A percentile compares a stretch with the other conserved stretches of the same genome.
Evolutionary conservation across 208 protist genomes (phyloP).

Genomic region (Naegleria fowleri): DNA sequence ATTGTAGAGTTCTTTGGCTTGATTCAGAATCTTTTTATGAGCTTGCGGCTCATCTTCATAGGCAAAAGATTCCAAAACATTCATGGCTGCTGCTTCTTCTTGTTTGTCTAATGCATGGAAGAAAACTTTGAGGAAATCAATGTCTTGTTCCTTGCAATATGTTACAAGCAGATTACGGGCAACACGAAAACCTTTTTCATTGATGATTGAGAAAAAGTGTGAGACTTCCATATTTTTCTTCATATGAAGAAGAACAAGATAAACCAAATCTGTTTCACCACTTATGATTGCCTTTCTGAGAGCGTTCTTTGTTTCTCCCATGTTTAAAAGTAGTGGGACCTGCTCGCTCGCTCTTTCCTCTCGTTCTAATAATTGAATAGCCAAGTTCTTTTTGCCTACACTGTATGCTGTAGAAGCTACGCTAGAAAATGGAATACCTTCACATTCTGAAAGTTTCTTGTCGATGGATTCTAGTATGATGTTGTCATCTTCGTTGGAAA

Average conservation of each 20-base stretch:
- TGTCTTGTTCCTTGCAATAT: slow-evolving; percentile 31
- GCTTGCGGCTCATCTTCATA: neutral
- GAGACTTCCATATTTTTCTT: neutral
- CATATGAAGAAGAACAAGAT: slow-evolving; percentile 14
- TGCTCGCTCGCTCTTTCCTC: slow-evolving; percentile 32
- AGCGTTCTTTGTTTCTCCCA: slow-evolving; percentile 33
- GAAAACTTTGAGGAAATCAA: slow-evolving; percentile 1
- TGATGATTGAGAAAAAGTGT: neutral
- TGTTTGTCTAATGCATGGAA: neutral
- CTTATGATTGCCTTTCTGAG: slow-evolving; percentile 34
- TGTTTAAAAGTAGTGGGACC: slow-evolving; percentile 38
- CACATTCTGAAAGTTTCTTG: slow-evolving; percentile 41
- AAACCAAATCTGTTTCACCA: slow-evolving; percentile 41
- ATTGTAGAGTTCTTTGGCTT: neutral
- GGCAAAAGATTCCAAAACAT: neutral
- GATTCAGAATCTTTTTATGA: neutral
- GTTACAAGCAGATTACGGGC: slow-evolving; percentile 15
- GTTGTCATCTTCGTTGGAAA: slow-evolving; percentile 30
- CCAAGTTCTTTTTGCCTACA: slow-evolving; percentile 22
- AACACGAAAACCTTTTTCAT: slow-evolving; percentile 3
- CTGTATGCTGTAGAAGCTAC: slow-evolving; percentile 30
- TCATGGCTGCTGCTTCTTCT: slow-evolving; percentile 22
- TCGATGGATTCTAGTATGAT: slow-evolving; percentile 46
- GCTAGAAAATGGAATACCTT: slow-evolving; percentile 57
- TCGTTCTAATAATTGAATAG: neutral